A percentile compares a stretch with the other conserved stretches of the same genome.
phyloP scores from a whole-genome alignment of 169 alveolate genomes.

The Plasmodium ovale region DNA sequence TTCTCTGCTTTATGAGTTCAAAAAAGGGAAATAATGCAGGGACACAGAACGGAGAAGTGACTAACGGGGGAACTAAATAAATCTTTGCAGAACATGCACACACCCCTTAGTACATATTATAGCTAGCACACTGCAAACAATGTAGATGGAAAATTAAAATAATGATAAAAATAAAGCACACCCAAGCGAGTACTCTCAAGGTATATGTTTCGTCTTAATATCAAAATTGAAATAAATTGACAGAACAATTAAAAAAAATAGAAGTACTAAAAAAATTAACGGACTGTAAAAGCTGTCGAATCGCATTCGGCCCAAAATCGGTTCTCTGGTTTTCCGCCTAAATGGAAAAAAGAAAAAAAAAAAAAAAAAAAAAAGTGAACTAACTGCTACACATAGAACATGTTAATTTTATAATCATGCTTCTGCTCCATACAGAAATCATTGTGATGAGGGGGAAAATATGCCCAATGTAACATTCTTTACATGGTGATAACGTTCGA shows the following conservation, averaged over 20 bases:
- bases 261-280: constrained; percentile 37
- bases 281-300: constrained; percentile 72
- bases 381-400: too few species aligned
- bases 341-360: neutral
- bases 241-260: constrained; percentile 44
- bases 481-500: neutral
- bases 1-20: too few species aligned
- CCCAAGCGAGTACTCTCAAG: neutral
- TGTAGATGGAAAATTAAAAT: neutral
- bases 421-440: neutral
- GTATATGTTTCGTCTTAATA: neutral
- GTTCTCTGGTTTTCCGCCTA: constrained; percentile 68
- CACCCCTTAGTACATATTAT: too few species aligned
- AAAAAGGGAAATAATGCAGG: too few species aligned
- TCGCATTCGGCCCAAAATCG: constrained; percentile 26
- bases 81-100: too few species aligned
- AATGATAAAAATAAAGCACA: neutral
- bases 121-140: too few species aligned
- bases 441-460: neutral
- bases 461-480: neutral
- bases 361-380: neutral
- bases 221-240: constrained; percentile 65
- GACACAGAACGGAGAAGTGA: too few species aligned
- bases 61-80: too few species aligned
- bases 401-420: too few species aligned